Evolutionary conservation across 331 rosid species (phyloP), one percentile per base, ranked within the genome.

Genomic region (Acacia pycnantha): DNA sequence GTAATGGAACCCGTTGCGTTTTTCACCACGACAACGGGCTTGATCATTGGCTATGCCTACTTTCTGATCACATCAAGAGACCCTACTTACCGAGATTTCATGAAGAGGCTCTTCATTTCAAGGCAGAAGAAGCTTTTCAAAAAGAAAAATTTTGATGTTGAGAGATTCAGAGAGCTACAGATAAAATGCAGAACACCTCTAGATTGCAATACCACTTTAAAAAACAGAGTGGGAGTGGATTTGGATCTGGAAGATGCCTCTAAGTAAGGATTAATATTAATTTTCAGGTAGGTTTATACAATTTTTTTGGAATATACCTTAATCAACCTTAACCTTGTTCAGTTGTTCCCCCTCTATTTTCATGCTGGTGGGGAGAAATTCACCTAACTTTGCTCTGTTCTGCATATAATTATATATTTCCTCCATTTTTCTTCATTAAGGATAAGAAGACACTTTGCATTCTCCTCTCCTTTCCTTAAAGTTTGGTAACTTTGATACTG

Each of bases 1-100:
- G 93, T 96, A n/a, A 93, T 96, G 98, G 99, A 94, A 74, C 99
- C 99, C 43, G 85, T 96, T 18, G 90, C 99, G 15, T 96, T 89
- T 83, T 96, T 96, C 64, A 78, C 97, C 26, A 96, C 99, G 18
- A n/a, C 94, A 6, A 62, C 90, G 16, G 92, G 97, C 79, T 76
- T 96, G 70, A 90, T 94, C 56, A 74, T 92, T 19, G 94, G 99
- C 68, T 96, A 96, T 88, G 92, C 97, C 44, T 96, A 96, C 92
- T 96, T 94, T 47, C 70, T 96, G 24, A 40, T 91, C 85, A 96
- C 99, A 70, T 92, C 97, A 56, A 92, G 99, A 70, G 99, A 94
- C 89, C 99, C 97, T 47, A 89, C 97, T 18, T 96, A 96, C 91
- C 97, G 84, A 81, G 99, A 94, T 77, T 80, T 96, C 46, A 86